A percentile compares a stretch with the other conserved stretches of the same genome.
phyloP scores from a whole-genome alignment of 768 basidiomycete species.

The Holtermannia corniformis region DNA sequence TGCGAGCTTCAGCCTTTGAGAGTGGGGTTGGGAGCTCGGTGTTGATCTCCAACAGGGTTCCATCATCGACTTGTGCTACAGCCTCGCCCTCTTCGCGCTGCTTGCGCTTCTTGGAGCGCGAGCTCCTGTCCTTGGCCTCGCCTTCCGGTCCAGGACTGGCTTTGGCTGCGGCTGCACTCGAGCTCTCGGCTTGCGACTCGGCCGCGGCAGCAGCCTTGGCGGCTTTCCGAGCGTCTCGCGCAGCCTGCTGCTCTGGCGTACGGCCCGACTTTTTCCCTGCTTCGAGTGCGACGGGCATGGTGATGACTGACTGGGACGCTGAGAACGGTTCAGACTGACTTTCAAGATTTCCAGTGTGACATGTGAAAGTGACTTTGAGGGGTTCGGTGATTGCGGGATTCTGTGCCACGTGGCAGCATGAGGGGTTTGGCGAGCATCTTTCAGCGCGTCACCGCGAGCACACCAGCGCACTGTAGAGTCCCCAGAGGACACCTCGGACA shows the following conservation, averaged over 20 bases:
- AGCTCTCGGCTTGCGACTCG: constrained; percentile 1
- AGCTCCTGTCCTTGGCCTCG: too few species aligned
- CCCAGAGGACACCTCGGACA: too few species aligned
- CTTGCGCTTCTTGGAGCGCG: constrained; percentile 4
- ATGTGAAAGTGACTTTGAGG: too few species aligned
- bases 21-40: constrained; percentile 31
- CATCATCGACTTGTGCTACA: constrained; percentile 9
- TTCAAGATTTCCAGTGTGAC: too few species aligned
- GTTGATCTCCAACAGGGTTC: constrained; percentile 33
- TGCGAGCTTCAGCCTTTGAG: constrained; percentile 36
- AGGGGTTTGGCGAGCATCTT: too few species aligned
- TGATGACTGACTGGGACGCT: too few species aligned
- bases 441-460: too few species aligned
- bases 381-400: too few species aligned
- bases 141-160: background rate
- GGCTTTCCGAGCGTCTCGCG: constrained; percentile 20
- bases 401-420: too few species aligned
- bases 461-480: too few species aligned
- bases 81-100: constrained; percentile 4
- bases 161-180: background rate
- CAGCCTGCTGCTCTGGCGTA: constrained; percentile 23
- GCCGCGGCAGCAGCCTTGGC: constrained; percentile 11
- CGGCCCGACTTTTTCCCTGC: constrained; percentile 14
- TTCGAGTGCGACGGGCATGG: background rate
- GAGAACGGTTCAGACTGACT: too few species aligned